Evolutionary conservation across 225 moss, liverwort and hornwort genomes (phyloP), one percentile per base, ranked within the genome.

Genomic region (Neckera pumila): DNA sequence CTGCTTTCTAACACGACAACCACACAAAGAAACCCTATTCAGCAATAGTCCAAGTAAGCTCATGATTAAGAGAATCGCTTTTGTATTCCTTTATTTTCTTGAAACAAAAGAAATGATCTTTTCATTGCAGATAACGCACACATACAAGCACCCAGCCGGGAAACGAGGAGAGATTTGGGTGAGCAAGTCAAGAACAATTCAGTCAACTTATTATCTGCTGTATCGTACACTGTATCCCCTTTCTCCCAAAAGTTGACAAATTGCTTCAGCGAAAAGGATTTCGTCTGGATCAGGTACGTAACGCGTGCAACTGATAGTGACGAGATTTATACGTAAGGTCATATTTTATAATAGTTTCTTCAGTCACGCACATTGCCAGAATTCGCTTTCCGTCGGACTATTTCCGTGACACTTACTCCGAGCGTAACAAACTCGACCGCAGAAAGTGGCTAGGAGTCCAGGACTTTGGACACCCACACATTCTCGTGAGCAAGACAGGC

Each of bases 1-100:
- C 96, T 97, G 97, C 94, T 92, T 84, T 92, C 94, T 96, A 96
- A 92, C 94, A 93, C 95, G 92, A 90, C 88, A 88, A 91, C 91
- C 92, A 92, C 90, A 90, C 92, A 88, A 88, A 51, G 89, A 91
- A 90, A 91, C 88, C 90, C 91, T 87, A 86, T 87, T 94, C 92
- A 92, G 87, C 38, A 85, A 80, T 28, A 71, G 60, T 21, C 31
- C 38, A 69, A 59, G 14, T 13, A 26, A 51, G 53, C 67, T 73
- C 84, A 80, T 82, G 45, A 67, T 56, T 80, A 65, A 23, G 75
- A 45, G 45, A 84, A 72, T 47, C 45, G 33, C 23, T 51, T 76
- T 47, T 59, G 61, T 7, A 79, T 31, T 80, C 15, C 15, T 59
- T 33, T 57, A 25, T 34, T 34, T 36, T 12, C 25, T 36, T 36